Conservation (phyloP, 768 basidiomycete species). For the Pulveroboletus sp. region DNA sequence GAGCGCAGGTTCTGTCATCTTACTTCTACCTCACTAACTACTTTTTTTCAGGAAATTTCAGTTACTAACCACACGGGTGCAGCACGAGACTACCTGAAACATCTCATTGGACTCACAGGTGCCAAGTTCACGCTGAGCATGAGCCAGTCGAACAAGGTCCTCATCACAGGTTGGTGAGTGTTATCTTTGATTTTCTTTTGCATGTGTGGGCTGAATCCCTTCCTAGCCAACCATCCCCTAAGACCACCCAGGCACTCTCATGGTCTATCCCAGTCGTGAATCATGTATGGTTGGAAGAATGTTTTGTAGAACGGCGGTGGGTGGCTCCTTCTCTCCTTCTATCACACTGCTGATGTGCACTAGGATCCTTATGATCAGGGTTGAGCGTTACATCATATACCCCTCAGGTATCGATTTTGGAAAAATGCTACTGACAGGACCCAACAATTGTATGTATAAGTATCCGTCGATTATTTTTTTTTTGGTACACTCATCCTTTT, state of each 20-base stretch:
- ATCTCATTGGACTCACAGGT: constrained; percentile 73
- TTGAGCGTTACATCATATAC: constrained; percentile 68
- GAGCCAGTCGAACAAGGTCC: constrained; percentile 70
- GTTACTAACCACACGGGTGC: constrained; percentile 89
- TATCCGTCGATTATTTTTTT: no score
- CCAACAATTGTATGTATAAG: constrained; percentile 17
- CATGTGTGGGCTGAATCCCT: background rate
- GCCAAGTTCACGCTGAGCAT: constrained; percentile 81
- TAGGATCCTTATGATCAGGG: constrained; percentile 53
- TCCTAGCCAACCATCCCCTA: constrained; percentile 42
- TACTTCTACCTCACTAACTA: background rate
- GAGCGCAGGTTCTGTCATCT: constrained; percentile 15
- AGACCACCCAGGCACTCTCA: constrained; percentile 67
- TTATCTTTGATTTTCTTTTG: background rate
- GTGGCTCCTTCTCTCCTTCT: background rate
- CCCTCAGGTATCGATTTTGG: constrained; percentile 68
- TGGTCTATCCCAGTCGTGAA: constrained; percentile 90
- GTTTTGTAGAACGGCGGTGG: constrained; percentile 72
- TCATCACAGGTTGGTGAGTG: constrained; percentile 82
- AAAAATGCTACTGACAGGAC: constrained; percentile 31
- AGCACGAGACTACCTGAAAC: constrained; percentile 84
- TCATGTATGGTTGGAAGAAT: constrained; percentile 91
- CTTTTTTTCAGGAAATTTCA: constrained; percentile 63
- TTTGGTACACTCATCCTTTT: no score
- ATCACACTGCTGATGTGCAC: background rate